Evolutionary conservation across 305 asterid species (phyloP).

Genomic region (Fraxinus sp.): DNA sequence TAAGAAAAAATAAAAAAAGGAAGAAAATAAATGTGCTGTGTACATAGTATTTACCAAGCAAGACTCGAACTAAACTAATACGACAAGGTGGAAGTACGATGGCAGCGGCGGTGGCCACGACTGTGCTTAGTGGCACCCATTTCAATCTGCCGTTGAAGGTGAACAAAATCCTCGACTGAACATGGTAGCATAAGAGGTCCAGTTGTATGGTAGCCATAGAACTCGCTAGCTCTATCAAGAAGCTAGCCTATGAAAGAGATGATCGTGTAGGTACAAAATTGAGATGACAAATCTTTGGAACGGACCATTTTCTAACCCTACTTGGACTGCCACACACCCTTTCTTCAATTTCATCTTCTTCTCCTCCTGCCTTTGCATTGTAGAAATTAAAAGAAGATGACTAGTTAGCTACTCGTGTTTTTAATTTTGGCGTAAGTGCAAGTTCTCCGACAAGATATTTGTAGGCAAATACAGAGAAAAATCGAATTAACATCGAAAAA

Average conservation of each 20-base stretch:
- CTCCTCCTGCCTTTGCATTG: background rate
- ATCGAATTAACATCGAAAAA: too few relatives aligned
- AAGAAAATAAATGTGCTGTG: too few relatives aligned
- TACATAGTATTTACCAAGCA: too few relatives aligned
- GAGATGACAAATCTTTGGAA: slow-evolving; percentile 29
- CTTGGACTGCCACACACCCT: slow-evolving; percentile 41
- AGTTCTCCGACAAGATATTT: background rate
- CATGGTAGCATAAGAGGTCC: slow-evolving; percentile 42
- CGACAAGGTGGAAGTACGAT: background rate
- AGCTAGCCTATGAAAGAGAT: slow-evolving; percentile 21
- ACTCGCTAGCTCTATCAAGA: slow-evolving; percentile 37
- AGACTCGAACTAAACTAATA: too few relatives aligned
- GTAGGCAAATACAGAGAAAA: background rate
- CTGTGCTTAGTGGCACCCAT: background rate
- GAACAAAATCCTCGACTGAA: slow-evolving; percentile 39
- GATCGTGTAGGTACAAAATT: slow-evolving; percentile 31
- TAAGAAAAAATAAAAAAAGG: too few relatives aligned
- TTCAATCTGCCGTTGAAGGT: slow-evolving; percentile 32
- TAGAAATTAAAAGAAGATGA: background rate
- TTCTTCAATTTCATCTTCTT: slow-evolving; percentile 37
- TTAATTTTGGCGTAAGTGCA: background rate
- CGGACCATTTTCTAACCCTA: slow-evolving; percentile 26
- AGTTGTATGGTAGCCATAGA: slow-evolving; percentile 29
- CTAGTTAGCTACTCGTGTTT: background rate
- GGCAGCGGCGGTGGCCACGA: background rate